Evolutionary conservation across 2,329 filamentous ascomycete genomes (phyloP), one percentile per base, ranked within the genome.

Genomic region (Monilinia fructicola): DNA sequence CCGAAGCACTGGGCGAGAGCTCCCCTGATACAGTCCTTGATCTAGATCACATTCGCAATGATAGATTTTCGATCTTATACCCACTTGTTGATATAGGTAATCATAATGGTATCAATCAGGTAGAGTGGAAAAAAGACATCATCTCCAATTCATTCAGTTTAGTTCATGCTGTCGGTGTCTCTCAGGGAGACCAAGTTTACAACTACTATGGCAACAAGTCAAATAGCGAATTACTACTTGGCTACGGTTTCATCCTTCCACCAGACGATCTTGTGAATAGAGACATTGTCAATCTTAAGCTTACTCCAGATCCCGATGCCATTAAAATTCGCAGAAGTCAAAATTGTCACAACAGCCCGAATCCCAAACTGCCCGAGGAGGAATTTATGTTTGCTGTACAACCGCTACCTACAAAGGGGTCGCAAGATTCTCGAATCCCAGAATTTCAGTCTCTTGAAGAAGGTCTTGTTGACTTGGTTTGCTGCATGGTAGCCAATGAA

Each of bases 141-240:
- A 18, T 16, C 10, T 68, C 71, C 4, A 70, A 71, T 18, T 56
- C 70, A 26, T 86, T 83, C 67, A 77, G 74, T 11, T 78, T 88
- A 12, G 73, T 76, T 21, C 79, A 81, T 11, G 75, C 73, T 23
- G 78, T 79, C 65, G 68, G 71, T 1, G 83, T 87, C 71, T 59
- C 70, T 5, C 77, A 84, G 0, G 86, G 87, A 0, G 76, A 85
- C 40, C 81, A 84, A 69, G 77, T 84, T 31, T 88, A 82, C 73
- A 91, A 91, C 78, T 92, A 91, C 75, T 93, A 93, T 73, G 90
- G 90, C 40, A 78, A 81, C n/a, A 90, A 91, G 77, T 90, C 89
- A 9, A 93, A 92, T 72, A 89, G 88, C 67, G 88, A 91, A 78
- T 78, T 90, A 31, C 80, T 90, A 1, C 78, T 89, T 2, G 86